Evolutionary conservation across 441 rosid genomes (phyloP).

Genomic region (Aquilaria agallochum): DNA sequence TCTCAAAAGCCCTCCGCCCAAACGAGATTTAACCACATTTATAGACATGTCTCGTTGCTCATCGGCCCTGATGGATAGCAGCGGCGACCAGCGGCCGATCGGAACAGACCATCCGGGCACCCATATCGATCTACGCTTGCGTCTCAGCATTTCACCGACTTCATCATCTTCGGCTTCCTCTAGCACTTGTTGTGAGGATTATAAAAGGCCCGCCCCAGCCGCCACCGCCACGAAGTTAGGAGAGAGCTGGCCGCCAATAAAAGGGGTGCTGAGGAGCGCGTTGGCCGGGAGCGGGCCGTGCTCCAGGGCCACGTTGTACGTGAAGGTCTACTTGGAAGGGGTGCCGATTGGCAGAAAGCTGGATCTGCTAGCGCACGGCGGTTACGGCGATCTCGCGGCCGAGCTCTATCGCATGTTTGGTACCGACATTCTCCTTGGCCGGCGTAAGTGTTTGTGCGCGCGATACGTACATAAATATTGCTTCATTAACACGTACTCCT

Average conservation of each 20-base stretch:
- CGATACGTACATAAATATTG: neutral
- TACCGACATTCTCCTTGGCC: conserved; percentile 21
- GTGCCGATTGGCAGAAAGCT: conserved; percentile 54
- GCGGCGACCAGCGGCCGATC: conserved; percentile 2
- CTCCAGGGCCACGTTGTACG: conserved; percentile 26
- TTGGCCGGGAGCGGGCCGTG: conserved; percentile 11
- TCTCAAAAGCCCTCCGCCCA: neutral
- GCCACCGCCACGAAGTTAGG: no score
- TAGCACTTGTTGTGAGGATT: neutral
- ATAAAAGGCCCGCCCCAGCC: neutral
- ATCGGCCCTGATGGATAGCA: conserved; percentile 29
- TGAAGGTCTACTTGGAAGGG: conserved; percentile 66
- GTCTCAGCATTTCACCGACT: conserved; percentile 30
- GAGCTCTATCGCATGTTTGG: conserved; percentile 38
- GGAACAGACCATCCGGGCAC: conserved; percentile 22
- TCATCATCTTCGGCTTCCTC: conserved; percentile 4
- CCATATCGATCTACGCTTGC: conserved; percentile 22
- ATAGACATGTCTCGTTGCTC: conserved; percentile 7
- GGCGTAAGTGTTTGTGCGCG: conserved; percentile 24
- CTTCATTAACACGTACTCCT: no score
- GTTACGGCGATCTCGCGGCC: conserved; percentile 32
- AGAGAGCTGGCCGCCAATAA: conserved; percentile 38
- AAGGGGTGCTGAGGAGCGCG: conserved; percentile 22
- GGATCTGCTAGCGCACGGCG: conserved; percentile 35
- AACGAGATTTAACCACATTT: neutral